Evolutionary conservation across 495 filamentous ascomycete species (phyloP).

Genomic region (Penicillium lividum): DNA sequence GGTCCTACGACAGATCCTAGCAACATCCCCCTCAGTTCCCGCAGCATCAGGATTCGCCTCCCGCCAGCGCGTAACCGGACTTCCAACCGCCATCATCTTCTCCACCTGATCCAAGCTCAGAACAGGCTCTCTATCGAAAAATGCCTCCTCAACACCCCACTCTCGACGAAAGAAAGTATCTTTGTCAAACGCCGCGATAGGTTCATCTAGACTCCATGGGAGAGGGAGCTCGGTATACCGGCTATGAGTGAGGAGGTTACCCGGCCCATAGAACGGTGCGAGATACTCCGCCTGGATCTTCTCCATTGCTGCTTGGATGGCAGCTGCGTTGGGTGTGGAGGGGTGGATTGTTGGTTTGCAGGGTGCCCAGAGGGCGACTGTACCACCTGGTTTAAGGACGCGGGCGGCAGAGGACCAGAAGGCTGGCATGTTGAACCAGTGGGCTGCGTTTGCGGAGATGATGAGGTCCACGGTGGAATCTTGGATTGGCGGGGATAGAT

Average conservation of each 20-base stretch:
- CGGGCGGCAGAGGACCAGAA: constrained; percentile 54
- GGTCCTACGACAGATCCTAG: constrained; percentile 12
- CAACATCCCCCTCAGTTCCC: constrained; percentile 26
- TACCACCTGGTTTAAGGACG: constrained; percentile 54
- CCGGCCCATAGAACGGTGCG: constrained; percentile 31
- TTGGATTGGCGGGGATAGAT: constrained; percentile 11
- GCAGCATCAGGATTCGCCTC: constrained; percentile 40
- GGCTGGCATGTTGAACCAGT: constrained; percentile 59
- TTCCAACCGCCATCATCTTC: constrained; percentile 36
- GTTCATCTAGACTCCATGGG: constrained; percentile 44
- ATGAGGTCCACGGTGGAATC: constrained; percentile 51
- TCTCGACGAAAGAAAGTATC: constrained; percentile 38
- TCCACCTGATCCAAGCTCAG: constrained; percentile 27
- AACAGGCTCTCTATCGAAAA: constrained; percentile 22
- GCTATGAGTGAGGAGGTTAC: constrained; percentile 34
- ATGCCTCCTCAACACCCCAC: constrained; percentile 32
- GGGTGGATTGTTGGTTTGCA: constrained; percentile 24
- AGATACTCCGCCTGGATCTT: constrained; percentile 30
- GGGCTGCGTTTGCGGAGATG: constrained; percentile 50
- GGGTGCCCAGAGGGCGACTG: constrained; percentile 53
- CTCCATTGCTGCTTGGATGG: constrained; percentile 31
- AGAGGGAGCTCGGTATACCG: constrained; percentile 45
- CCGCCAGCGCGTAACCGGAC: constrained; percentile 49
- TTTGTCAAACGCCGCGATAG: constrained; percentile 41
- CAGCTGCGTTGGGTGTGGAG: constrained; percentile 30